Evolutionary conservation across 768 basidiomycete species (phyloP), one percentile per base, ranked within the genome.

Genomic region (Serpula lacrymans): DNA sequence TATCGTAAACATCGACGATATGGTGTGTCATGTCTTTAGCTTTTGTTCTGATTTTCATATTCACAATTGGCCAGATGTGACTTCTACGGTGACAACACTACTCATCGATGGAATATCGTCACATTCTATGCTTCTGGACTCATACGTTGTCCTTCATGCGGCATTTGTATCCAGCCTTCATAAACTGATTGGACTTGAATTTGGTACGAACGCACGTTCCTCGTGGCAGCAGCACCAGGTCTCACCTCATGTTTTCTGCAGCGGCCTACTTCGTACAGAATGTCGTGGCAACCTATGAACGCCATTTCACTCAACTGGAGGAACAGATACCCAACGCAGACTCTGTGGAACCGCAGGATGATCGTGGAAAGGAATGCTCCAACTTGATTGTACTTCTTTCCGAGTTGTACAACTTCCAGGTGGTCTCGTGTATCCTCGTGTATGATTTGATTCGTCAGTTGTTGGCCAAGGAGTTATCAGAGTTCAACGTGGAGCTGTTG

Each of bases 351-450:
- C 54, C 54, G 13, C 46, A 55, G 7, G 69, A 70, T 16, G 67
- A 63, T 2, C 59, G 67, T 5, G 88, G 91, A 22, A 99, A 98
- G 64, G 90, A 95, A 56, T 82, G 82, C 49, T 81, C 86, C 8
- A 98, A 99, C 58, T 65, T 99, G 24, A 74, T 95, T 29, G 78
- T 89, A 1, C 75, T 98, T 17, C 64, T 97, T 16, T 88, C 91
- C 2, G 93, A 97, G 57, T 68, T 99, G 14, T 98, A 97, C 69
- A 97, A 97, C 58, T 93, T 97, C 57, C 88, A 92, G 64, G 89
- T 97, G 17, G 77, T 98, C 39, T 89, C 89, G 3, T 90, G 82
- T 42, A 66, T 84, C 9, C 72, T 98, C n/a, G 67, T 97, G 34
- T 98, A 92, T 63, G 96, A 97, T 55, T 60, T 97, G 34, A 83